phyloP scores from a whole-genome alignment of 2,329 filamentous ascomycete genomes.

The Xylaria sp. region DNA sequence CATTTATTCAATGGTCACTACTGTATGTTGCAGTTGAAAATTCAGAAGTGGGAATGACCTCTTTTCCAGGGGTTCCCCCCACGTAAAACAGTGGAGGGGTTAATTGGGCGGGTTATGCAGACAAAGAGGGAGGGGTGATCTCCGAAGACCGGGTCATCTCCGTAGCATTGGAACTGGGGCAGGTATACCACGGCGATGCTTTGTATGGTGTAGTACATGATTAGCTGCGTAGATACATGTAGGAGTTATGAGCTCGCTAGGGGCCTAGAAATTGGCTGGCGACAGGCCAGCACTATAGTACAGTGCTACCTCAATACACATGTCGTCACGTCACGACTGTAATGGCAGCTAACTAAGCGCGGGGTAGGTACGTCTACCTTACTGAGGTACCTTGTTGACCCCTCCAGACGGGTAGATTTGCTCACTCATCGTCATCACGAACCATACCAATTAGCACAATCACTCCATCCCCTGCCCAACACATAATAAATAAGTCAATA shows the following conservation, averaged over 20 bases:
- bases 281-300: background rate
- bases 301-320: background rate
- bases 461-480: background rate
- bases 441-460: background rate
- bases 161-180: background rate
- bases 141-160: conserved; percentile 21
- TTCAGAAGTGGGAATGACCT: conserved; percentile 21
- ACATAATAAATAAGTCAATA: conserved; percentile 3
- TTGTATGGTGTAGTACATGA: background rate
- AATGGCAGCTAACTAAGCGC: conserved; percentile 13
- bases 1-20: background rate
- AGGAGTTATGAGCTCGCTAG: background rate
- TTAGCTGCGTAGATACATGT: background rate
- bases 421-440: conserved; percentile 30
- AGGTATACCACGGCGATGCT: background rate
- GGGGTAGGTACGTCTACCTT: conserved; percentile 3
- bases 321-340: conserved; percentile 10
- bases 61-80: background rate
- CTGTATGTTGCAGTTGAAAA: background rate
- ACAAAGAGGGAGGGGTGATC: background rate
- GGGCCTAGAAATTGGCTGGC: background rate
- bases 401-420: background rate
- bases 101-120: background rate
- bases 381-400: conserved; percentile 1
- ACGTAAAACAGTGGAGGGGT: conserved; percentile 12